These are phyloP conservation scores for Pneumocystis canis DNA, from an alignment of 1,139 yeast genomes.

Conservation along the genomic window DNA sequence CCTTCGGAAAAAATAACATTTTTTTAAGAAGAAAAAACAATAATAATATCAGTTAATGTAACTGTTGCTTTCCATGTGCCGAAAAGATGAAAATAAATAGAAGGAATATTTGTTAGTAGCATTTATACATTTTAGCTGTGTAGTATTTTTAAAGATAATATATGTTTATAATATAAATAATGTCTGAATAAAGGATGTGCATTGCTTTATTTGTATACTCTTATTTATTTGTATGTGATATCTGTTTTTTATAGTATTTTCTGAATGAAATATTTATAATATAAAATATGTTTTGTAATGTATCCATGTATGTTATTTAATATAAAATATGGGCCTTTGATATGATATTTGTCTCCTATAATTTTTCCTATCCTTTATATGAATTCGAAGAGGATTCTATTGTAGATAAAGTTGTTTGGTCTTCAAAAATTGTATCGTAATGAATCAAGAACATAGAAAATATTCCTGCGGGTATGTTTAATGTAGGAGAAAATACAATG, in stretches of 20 bases:
- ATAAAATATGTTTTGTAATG: too few relatives aligned
- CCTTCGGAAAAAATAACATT: not conserved
- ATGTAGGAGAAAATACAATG: conserved; percentile 75
- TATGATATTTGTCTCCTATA: not conserved
- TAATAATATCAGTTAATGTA: not conserved
- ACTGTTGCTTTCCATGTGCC: not conserved
- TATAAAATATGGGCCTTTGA: not conserved
- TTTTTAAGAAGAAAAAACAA: not conserved
- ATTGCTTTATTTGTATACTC: not conserved
- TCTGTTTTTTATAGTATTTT: not conserved
- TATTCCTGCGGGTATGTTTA: conserved; percentile 54
- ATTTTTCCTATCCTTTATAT: not conserved
- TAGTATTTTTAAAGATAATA: not conserved
- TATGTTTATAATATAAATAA: not conserved
- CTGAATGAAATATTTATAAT: not conserved
- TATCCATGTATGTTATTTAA: not conserved
- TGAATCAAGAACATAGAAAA: conserved; percentile 50
- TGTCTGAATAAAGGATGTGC: not conserved
- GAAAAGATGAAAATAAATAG: not conserved
- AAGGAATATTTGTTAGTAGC: not conserved
- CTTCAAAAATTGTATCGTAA: conserved; percentile 41
- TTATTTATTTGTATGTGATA: not conserved
- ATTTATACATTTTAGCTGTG: not conserved
- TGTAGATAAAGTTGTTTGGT: not conserved
- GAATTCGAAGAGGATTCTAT: not conserved